Evolutionary conservation across 1,284 basidiomycete genomes (phyloP).

Genomic region (Papiliotrema flavescens): DNA sequence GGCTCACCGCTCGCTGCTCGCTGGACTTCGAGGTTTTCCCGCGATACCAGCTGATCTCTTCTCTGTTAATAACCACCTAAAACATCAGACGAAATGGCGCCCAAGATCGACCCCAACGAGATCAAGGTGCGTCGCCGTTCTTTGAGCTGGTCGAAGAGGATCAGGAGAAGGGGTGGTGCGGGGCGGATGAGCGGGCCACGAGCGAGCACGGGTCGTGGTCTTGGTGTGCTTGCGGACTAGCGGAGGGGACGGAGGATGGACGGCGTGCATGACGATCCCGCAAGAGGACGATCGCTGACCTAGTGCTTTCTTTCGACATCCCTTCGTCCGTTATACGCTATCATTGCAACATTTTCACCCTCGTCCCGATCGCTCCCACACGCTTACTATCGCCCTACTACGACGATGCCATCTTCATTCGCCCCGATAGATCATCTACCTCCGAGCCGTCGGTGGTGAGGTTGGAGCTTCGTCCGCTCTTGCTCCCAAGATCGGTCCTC

Average conservation of each 20-base stretch:
- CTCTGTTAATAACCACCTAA: neutral
- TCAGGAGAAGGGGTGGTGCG: neutral
- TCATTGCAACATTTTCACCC: neutral
- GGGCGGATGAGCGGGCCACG: neutral
- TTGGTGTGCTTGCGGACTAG: neutral
- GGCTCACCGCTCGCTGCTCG: no score
- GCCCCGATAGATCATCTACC: conserved; percentile 77
- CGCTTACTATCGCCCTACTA: neutral
- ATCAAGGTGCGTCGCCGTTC: conserved; percentile 42
- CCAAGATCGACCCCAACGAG: conserved; percentile 51
- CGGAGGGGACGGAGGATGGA: neutral
- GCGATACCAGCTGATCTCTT: neutral
- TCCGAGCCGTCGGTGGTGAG: conserved; percentile 98
- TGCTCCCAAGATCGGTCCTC: conserved; percentile 99
- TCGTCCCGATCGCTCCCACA: no score
- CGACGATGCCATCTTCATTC: neutral
- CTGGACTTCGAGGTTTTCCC: neutral
- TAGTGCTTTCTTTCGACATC: conserved; percentile 1
- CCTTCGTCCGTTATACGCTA: neutral
- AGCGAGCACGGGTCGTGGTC: no score
- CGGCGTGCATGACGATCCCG: neutral
- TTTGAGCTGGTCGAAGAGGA: neutral
- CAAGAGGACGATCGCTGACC: conserved; percentile 4
- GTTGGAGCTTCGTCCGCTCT: conserved; percentile 98
- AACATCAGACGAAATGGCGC: conserved; percentile 38